A percentile compares a stretch with the other conserved stretches of the same genome.
phyloP scores from a whole-genome alignment of 2,329 filamentous ascomycete genomes.

The Pseudofabraea citricarpa region DNA sequence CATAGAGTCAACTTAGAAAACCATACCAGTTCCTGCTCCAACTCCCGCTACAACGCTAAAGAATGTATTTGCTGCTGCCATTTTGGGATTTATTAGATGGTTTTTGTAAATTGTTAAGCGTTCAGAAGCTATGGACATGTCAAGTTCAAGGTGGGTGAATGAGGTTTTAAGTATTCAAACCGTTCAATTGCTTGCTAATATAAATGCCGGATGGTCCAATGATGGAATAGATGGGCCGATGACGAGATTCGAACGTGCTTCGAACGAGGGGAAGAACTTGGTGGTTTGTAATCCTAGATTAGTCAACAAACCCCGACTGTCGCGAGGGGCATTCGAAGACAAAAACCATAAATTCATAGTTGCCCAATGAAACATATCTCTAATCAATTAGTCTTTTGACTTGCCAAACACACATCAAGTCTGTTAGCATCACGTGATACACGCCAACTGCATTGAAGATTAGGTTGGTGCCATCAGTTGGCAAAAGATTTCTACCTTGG shows the following conservation, averaged over 20 bases:
- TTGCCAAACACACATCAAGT: no score
- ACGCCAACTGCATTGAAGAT: no score
- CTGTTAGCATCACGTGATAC: no score
- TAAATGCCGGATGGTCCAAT: not conserved
- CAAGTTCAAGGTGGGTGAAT: no score
- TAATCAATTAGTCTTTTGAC: no score
- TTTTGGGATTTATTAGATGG: slow-evolving; percentile 5
- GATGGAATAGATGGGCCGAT: not conserved
- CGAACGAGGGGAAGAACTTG: not conserved
- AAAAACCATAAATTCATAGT: no score
- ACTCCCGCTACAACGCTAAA: slow-evolving; percentile 68
- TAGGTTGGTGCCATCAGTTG: no score
- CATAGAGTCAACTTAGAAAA: slow-evolving; percentile 10
- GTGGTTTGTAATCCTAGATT: not conserved
- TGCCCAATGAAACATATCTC: no score
- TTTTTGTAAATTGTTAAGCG: slow-evolving; percentile 8
- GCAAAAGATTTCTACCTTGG: no score
- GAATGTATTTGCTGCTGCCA: slow-evolving; percentile 37
- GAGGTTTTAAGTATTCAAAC: not conserved
- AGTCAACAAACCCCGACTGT: not conserved
- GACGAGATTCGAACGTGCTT: not conserved
- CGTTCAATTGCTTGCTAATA: slow-evolving; percentile 7
- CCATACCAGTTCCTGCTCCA: slow-evolving; percentile 58
- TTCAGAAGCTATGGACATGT: slow-evolving; percentile 12
- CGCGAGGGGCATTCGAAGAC: not conserved